Base-by-base conservation (phyloP, 192 early-diverging fungal species). In the Backusella tarrabulga region DNA sequence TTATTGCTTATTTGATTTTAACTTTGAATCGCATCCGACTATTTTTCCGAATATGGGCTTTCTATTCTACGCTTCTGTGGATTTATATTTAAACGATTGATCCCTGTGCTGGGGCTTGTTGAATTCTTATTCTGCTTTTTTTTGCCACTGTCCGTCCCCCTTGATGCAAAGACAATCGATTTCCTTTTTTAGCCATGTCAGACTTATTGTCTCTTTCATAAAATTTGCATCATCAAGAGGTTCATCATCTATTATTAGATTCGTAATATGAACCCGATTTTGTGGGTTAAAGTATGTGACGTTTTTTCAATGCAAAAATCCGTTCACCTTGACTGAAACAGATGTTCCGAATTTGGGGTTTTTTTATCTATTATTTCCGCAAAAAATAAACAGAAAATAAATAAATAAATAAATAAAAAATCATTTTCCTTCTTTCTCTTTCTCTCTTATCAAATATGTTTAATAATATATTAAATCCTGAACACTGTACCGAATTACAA, bases 401-500 rank as follows among this genome's bases (percentile, higher is more conserved):
- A 32, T 32, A 54, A 54, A n/a, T 54, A 54, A 60, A 26, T 2
- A 56, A 56, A 56, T 21, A 54, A 69, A 15, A 40, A 8, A n/a
- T 35, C 17, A 29, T 69, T 40, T 69, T 21, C 35, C 38, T 21
- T 40, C 34, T 36, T 9, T 38, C 35, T 69, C 38, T 36, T 9
- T 69, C n/a, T 36, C 21, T 69, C 34, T 69, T n/a, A 8, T 36
- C 7, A n/a, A 68, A 4, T 19, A 69, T 36, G 35, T 36, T 21
- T 36, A 69, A 11, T 36, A 69, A 69, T 35, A 69, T 17, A 36
- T 36, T 74, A 29, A 68, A 78, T 42, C 60, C 77, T 42, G 63
- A 74, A 34, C 83, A 88, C 71, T 88, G 86, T n/a, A 88, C 88
- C 63, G 92, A 88, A 76, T 88, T 95, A 54, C 84, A 92, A 84